phyloP scores from a whole-genome alignment of 2,329 filamentous ascomycete species.

The Penicillium sp. region DNA sequence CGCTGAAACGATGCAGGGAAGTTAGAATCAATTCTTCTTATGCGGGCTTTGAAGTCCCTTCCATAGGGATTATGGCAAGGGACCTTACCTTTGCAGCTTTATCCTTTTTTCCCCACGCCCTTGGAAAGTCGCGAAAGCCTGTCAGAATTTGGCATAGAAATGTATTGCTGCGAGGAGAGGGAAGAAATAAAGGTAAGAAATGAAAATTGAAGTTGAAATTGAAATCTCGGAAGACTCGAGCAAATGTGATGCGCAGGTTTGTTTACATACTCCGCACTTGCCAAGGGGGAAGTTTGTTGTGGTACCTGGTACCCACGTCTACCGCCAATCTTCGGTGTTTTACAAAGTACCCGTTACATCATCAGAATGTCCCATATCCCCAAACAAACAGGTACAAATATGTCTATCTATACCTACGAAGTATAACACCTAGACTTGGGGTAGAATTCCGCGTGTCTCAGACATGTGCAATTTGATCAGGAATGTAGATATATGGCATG shows the following conservation, averaged over 20 bases:
- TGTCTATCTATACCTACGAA: conserved; percentile 4
- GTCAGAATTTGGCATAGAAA: conserved; percentile 9
- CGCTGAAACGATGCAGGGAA: conserved; percentile 8
- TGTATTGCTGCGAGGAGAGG: not conserved
- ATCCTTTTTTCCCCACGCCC: conserved; percentile 16
- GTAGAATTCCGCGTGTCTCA: conserved; percentile 18
- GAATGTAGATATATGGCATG: conserved; percentile 3
- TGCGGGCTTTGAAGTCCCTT: conserved; percentile 8
- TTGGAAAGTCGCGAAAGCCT: conserved; percentile 8
- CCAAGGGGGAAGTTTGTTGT: conserved; percentile 29
- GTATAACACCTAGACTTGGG: not conserved
- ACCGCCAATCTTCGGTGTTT: not conserved
- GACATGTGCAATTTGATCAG: conserved; percentile 10
- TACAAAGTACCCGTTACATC: conserved; percentile 12
- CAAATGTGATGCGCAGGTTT: conserved; percentile 12
- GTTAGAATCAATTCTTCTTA: conserved; percentile 13
- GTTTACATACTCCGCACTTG: conserved; percentile 29
- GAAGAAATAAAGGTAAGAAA: not conserved
- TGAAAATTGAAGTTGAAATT: not conserved
- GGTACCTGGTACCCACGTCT: conserved; percentile 15
- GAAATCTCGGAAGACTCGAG: not conserved
- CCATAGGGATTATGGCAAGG: conserved; percentile 8
- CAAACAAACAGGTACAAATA: conserved; percentile 3
- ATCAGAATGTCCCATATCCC: conserved; percentile 5
- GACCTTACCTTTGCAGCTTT: conserved; percentile 18